A percentile compares a stretch with the other conserved stretches of the same genome.
These are phyloP conservation scores for Yamadazyma epiphylla DNA, from an alignment of 1,139 yeast species.

Conservation along the genomic window DNA sequence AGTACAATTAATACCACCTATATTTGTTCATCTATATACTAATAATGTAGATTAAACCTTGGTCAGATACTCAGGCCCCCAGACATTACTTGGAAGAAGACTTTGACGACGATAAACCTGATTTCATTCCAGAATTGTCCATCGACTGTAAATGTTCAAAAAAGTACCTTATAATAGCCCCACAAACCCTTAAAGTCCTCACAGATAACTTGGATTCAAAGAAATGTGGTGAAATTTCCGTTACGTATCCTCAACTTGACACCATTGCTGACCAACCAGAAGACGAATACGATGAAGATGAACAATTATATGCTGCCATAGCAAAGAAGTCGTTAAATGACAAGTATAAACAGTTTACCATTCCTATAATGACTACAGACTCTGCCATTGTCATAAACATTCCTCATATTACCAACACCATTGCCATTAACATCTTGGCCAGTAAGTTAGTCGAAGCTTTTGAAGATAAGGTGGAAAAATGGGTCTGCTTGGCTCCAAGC, in stretches of 20 bases:
- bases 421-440: slow-evolving; percentile 31
- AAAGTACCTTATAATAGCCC: slow-evolving; percentile 22
- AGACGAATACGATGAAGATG: slow-evolving; percentile 50
- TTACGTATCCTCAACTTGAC: slow-evolving; percentile 20
- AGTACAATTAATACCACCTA: slow-evolving; percentile 6
- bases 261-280: slow-evolving; percentile 4
- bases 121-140: slow-evolving; percentile 15
- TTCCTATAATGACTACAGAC: slow-evolving; percentile 21
- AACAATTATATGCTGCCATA: slow-evolving; percentile 45
- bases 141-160: slow-evolving; percentile 7
- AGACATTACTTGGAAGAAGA: slow-evolving; percentile 54
- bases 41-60: slow-evolving; percentile 47
- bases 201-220: slow-evolving; percentile 16
- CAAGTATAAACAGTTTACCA: slow-evolving; percentile 18
- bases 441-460: slow-evolving; percentile 14
- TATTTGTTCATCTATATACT: slow-evolving; percentile 6
- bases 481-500: slow-evolving; percentile 36
- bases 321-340: slow-evolving; percentile 17
- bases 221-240: slow-evolving; percentile 18
- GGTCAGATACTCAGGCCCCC: slow-evolving; percentile 49
- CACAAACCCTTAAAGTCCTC: slow-evolving; percentile 24
- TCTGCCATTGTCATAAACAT: slow-evolving; percentile 18
- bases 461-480: slow-evolving; percentile 11
- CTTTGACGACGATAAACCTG: slow-evolving; percentile 18
- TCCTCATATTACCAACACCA: slow-evolving; percentile 30